These are phyloP conservation scores for Trichomonas gallinae DNA, from an alignment of 208 protist species.

Conservation along the genomic window DNA sequence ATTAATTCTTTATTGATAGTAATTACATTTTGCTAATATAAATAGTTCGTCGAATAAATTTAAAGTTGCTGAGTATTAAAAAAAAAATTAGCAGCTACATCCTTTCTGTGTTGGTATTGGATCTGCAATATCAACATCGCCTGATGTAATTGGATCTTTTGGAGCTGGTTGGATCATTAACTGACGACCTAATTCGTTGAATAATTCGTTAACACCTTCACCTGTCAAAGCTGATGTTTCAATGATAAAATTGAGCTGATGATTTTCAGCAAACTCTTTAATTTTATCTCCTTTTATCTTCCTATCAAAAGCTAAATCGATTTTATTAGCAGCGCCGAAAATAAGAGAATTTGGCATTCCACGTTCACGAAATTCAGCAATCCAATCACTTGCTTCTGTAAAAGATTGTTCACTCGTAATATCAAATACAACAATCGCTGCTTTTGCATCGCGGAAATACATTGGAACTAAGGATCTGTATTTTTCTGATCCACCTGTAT, in stretches of 20 bases:
- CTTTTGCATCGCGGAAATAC: conserved; percentile 22
- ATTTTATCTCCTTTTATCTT: neutral
- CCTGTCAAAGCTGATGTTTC: neutral
- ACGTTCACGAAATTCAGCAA: neutral
- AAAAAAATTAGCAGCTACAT: neutral
- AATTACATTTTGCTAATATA: too few species aligned
- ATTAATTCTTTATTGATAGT: too few species aligned
- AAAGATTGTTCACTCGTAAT: neutral
- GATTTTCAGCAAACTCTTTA: neutral
- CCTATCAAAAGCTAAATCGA: neutral
- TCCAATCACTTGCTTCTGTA: neutral
- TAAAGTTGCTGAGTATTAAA: too few species aligned
- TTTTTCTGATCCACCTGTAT: conserved; percentile 12
- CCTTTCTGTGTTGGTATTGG: neutral
- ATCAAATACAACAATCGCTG: neutral
- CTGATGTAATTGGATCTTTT: neutral
- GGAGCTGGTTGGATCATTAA: neutral
- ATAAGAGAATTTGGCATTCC: neutral
- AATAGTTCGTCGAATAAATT: too few species aligned
- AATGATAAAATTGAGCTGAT: neutral
- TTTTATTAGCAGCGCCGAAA: neutral
- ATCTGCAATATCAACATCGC: neutral
- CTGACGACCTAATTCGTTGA: neutral
- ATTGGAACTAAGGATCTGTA: neutral
- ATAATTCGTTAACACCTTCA: neutral